phyloP scores from a whole-genome alignment of 2,329 filamentous ascomycete species.

The Claviceps paspali region DNA sequence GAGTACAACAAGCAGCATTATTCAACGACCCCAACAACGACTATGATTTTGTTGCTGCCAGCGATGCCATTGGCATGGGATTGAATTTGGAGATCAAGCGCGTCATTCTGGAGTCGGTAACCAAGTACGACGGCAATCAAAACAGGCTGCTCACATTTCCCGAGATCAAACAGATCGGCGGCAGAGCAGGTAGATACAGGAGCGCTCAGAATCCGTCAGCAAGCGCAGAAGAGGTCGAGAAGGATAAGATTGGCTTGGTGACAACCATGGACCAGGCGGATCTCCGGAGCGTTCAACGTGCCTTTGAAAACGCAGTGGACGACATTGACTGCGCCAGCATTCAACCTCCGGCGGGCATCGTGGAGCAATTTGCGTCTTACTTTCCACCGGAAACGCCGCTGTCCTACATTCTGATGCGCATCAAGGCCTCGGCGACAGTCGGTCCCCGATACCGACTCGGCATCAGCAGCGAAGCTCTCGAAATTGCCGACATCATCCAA shows the following conservation, averaged over 20 bases:
- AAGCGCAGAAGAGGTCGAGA: constrained; percentile 10
- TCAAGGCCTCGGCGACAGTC: constrained; percentile 53
- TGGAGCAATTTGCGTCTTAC: constrained; percentile 65
- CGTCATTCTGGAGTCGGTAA: constrained; percentile 66
- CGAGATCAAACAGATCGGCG: constrained; percentile 89
- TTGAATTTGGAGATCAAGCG: constrained; percentile 86
- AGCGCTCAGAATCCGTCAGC: constrained; percentile 31
- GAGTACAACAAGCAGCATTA: constrained; percentile 75
- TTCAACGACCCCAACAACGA: constrained; percentile 96
- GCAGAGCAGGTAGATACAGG: constrained; percentile 75
- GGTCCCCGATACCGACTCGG: constrained; percentile 53
- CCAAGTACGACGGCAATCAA: constrained; percentile 52
- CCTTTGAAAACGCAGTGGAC: constrained; percentile 48
- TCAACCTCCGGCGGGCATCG: constrained; percentile 51
- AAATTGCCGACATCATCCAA: constrained; percentile 62
- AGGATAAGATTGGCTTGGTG: constrained; percentile 51
- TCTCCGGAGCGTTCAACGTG: constrained; percentile 42
- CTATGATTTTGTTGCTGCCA: constrained; percentile 87
- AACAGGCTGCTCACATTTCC: constrained; percentile 49
- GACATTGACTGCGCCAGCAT: constrained; percentile 60
- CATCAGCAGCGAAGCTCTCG: constrained; percentile 41
- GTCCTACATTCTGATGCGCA: constrained; percentile 62
- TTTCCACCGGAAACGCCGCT: constrained; percentile 73
- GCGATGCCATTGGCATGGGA: constrained; percentile 95
- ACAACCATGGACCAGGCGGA: constrained; percentile 64